Percentiles rank a stretch among this genome's conserved stretches.
These are phyloP conservation scores for Oropetium thomaeum DNA, from an alignment of 176 grass and related monocot genomes.

Conservation along the genomic window DNA sequence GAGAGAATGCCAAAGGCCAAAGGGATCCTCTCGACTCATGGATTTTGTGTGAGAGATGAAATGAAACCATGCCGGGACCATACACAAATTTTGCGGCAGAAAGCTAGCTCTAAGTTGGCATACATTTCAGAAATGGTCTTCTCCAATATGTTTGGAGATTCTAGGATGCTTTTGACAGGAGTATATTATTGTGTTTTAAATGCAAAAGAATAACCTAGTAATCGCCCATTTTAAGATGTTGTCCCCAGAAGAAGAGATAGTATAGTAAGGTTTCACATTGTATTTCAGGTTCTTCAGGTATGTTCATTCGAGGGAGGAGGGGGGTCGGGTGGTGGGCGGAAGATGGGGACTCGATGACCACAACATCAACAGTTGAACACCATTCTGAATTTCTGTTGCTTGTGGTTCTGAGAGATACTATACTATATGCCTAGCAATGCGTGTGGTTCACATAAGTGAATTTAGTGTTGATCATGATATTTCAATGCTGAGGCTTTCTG, in stretches of 20 bases:
- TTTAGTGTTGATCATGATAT: not conserved
- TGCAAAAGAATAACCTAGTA: not conserved
- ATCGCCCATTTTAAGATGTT: not conserved
- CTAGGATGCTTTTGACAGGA: not conserved
- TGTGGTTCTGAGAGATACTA: slow-evolving; percentile 17
- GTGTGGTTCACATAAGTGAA: not conserved
- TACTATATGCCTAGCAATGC: slow-evolving; percentile 1
- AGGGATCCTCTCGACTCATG: slow-evolving; percentile 17
- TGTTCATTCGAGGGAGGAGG: too few relatives aligned
- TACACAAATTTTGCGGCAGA: slow-evolving; percentile 20
- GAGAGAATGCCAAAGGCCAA: not conserved
- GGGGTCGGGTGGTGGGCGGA: too few relatives aligned
- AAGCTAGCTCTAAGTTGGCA: slow-evolving; percentile 24
- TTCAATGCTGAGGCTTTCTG: not conserved
- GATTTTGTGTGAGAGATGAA: slow-evolving; percentile 29
- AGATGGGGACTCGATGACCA: not conserved
- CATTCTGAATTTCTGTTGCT: not conserved
- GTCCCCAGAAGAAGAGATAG: not conserved
- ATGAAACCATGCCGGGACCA: not conserved
- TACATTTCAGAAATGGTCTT: not conserved
- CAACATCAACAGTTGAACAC: not conserved
- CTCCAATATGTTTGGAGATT: not conserved
- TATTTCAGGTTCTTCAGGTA: not conserved
- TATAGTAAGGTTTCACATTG: not conserved
- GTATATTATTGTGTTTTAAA: not conserved